Evolutionary conservation across 2,329 filamentous ascomycete genomes (phyloP).

Genomic region (Aspergillus alliaceus): DNA sequence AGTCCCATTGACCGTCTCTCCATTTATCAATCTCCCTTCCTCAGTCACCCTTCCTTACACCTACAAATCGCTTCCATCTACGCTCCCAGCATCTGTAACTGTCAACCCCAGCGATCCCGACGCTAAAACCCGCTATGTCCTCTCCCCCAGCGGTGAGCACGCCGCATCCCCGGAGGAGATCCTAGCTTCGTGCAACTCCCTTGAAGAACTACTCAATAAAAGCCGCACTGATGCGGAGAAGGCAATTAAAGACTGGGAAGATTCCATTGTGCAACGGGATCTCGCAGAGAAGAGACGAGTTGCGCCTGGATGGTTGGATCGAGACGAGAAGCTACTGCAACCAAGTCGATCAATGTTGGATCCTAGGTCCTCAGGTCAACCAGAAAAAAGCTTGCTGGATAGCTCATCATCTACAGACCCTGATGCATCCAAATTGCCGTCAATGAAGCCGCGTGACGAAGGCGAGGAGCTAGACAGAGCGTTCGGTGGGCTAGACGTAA

Average conservation of each 20-base stretch:
- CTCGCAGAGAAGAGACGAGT: slow-evolving; percentile 63
- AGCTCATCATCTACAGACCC: slow-evolving; percentile 36
- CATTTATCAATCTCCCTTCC: slow-evolving; percentile 86
- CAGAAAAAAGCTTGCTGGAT: slow-evolving; percentile 36
- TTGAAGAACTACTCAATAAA: slow-evolving; percentile 72
- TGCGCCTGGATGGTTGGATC: slow-evolving; percentile 65
- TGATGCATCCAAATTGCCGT: slow-evolving; percentile 33
- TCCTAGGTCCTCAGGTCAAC: slow-evolving; percentile 12
- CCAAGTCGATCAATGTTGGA: slow-evolving; percentile 37
- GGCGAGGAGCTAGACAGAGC: slow-evolving; percentile 56
- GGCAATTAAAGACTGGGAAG: slow-evolving; percentile 69
- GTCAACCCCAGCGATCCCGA: slow-evolving; percentile 48
- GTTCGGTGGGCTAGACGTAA: slow-evolving; percentile 51
- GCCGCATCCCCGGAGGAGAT: slow-evolving; percentile 87
- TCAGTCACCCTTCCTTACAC: slow-evolving; percentile 92
- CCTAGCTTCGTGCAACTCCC: slow-evolving; percentile 73
- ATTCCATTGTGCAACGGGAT: slow-evolving; percentile 58
- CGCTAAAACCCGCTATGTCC: slow-evolving; percentile 66
- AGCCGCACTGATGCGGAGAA: slow-evolving; percentile 66
- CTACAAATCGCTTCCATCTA: slow-evolving; percentile 85
- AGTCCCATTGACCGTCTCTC: slow-evolving; percentile 88
- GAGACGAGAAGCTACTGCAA: slow-evolving; percentile 60
- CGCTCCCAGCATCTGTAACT: slow-evolving; percentile 72
- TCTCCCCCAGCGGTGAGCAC: slow-evolving; percentile 75
- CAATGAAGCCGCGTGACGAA: slow-evolving; percentile 45